A percentile compares a stretch with the other conserved stretches of the same genome.
phyloP scores from a whole-genome alignment of 768 basidiomycete genomes.

The Tremella yokohamensis region DNA sequence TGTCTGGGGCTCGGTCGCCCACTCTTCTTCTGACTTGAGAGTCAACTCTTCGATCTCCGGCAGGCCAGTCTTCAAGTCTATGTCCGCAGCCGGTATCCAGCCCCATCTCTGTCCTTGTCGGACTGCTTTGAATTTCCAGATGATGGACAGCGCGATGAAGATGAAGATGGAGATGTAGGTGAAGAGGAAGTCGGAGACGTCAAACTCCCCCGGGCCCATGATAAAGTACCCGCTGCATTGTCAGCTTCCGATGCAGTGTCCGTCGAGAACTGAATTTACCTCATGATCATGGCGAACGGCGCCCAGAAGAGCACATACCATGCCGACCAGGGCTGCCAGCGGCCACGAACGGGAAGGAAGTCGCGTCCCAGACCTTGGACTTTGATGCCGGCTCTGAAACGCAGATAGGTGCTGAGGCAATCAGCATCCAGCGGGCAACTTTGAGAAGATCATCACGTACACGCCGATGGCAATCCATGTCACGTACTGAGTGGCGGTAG shows the following conservation, averaged over 20 bases:
- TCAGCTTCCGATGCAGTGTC: background rate
- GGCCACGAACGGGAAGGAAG: conserved; percentile 66
- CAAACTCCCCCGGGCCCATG: conserved; percentile 16
- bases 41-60: conserved; percentile 24
- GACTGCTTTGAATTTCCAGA: conserved; percentile 16
- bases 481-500: conserved; percentile 58
- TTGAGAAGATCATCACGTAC: background rate
- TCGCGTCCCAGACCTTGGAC: conserved; percentile 71
- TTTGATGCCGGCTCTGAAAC: conserved; percentile 79
- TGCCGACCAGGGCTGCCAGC: conserved; percentile 49
- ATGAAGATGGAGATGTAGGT: conserved; percentile 25
- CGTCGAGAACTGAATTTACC: conserved; percentile 3
- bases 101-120: background rate
- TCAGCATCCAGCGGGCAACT: no score
- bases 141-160: conserved; percentile 16
- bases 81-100: conserved; percentile 13
- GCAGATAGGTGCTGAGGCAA: conserved; percentile 59
- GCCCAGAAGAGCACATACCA: conserved; percentile 46
- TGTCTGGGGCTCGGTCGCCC: background rate
- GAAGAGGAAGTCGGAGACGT: conserved; percentile 20
- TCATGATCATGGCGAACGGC: conserved; percentile 16
- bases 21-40: conserved; percentile 7
- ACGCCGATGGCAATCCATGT: conserved; percentile 51
- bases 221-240: conserved; percentile 20
- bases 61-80: conserved; percentile 19